These are phyloP conservation scores for Paramecium caudatum DNA, from an alignment of 73 alveolate genomes.

Conservation along the genomic window DNA sequence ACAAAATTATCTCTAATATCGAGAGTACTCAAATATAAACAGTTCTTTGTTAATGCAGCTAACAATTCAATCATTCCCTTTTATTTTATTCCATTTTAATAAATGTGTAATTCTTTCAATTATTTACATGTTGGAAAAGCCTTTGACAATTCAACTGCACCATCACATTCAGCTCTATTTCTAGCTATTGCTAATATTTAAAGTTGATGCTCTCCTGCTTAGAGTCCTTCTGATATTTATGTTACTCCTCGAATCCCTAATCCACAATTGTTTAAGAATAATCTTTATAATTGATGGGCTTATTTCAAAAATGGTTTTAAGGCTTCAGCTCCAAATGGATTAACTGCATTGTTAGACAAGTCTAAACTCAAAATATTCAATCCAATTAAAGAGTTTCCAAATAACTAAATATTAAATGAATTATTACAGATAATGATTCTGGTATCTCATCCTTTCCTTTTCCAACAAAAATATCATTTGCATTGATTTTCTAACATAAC, in stretches of 20 bases:
- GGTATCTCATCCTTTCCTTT: constrained; percentile 75
- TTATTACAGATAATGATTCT: constrained; percentile 41
- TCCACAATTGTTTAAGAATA: constrained; percentile 72
- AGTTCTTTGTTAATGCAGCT: constrained; percentile 17
- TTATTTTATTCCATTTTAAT: constrained; percentile 74
- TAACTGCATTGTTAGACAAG: constrained; percentile 75
- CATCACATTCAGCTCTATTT: constrained; percentile 77
- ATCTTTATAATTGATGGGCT: constrained; percentile 58
- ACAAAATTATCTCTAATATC: constrained; percentile 78
- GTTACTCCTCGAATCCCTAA: constrained; percentile 74
- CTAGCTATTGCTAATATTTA: constrained; percentile 74
- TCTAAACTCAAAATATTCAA: constrained; percentile 67
- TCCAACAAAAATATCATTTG: constrained; percentile 71
- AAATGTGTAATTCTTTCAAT: constrained; percentile 69
- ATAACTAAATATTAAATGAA: background rate
- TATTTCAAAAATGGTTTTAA: constrained; percentile 74
- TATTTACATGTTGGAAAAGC: constrained; percentile 65
- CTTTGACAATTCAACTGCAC: constrained; percentile 71
- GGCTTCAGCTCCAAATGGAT: constrained; percentile 79
- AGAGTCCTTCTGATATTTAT: constrained; percentile 63
- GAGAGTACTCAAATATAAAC: constrained; percentile 22
- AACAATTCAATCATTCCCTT: constrained; percentile 71
- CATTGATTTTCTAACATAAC: constrained; percentile 65
- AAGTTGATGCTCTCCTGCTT: constrained; percentile 64
- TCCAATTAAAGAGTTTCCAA: constrained; percentile 70